Conservation (phyloP, 2,329 filamentous ascomycete species). For the Paracoccidioides lutzii region DNA sequence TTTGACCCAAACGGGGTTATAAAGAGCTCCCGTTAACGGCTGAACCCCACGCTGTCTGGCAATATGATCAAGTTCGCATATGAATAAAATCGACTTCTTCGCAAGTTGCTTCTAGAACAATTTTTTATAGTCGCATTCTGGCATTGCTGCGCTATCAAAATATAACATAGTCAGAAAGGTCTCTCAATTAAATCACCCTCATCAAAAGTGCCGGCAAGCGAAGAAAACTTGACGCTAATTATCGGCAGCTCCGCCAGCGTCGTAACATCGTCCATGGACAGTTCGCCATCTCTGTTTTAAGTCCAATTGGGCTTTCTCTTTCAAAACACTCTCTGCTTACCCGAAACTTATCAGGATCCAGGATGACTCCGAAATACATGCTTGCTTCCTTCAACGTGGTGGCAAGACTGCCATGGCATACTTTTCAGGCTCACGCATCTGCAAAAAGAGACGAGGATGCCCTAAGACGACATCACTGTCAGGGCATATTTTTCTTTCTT, state of each 20-base stretch:
- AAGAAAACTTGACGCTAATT: conserved; percentile 18
- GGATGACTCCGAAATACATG: conserved; percentile 28
- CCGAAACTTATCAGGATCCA: conserved; percentile 31
- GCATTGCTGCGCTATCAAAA: background rate
- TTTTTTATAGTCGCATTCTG: background rate
- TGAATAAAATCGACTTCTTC: conserved; percentile 4
- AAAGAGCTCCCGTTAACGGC: background rate
- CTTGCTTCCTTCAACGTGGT: conserved; percentile 21
- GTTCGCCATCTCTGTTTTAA: conserved; percentile 7
- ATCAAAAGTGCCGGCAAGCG: conserved; percentile 16
- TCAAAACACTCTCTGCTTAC: conserved; percentile 26
- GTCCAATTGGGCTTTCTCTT: conserved; percentile 11
- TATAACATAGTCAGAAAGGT: conserved; percentile 7
- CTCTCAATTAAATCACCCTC: conserved; percentile 2
- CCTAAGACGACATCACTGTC: conserved; percentile 26
- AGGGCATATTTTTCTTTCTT: conserved; percentile 15
- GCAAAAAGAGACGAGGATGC: conserved; percentile 1
- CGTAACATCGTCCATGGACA: conserved; percentile 1
- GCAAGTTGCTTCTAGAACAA: background rate
- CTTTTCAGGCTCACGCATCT: conserved; percentile 4
- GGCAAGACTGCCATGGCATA: conserved; percentile 24
- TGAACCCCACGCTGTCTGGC: conserved; percentile 6
- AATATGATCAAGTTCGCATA: conserved; percentile 9
- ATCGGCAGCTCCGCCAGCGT: conserved; percentile 18
- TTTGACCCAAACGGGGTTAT: background rate